phyloP scores from a whole-genome alignment of 2,329 filamentous ascomycete species.

The Ciborinia camelliae region DNA sequence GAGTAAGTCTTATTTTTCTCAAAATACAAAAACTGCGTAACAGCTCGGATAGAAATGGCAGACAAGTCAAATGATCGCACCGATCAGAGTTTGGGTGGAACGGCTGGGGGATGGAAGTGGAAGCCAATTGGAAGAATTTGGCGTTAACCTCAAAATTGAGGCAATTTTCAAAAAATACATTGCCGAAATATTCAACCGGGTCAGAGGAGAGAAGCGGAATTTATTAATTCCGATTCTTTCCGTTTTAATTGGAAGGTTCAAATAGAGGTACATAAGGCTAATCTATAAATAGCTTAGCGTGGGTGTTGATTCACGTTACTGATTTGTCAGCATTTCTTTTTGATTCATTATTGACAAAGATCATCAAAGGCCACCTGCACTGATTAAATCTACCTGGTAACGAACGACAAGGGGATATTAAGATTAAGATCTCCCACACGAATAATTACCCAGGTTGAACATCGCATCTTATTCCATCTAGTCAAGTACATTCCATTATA shows the following conservation, averaged over 20 bases:
- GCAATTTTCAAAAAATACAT: not conserved
- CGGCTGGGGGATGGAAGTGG: too few relatives aligned
- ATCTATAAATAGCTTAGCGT: not conserved
- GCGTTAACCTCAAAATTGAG: not conserved
- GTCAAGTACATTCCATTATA: not conserved
- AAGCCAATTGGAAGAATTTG: not conserved
- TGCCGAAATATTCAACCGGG: not conserved
- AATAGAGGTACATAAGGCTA: not conserved
- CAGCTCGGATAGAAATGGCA: constrained; percentile 11
- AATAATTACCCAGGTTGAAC: not conserved
- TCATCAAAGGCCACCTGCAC: constrained; percentile 5
- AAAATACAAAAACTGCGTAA: constrained; percentile 16
- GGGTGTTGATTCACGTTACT: rapidly evolving
- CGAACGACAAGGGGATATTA: not conserved
- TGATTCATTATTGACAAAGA: not conserved
- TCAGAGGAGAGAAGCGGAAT: not conserved
- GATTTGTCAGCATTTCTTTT: constrained; percentile 19
- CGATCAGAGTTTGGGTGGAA: constrained; percentile 19
- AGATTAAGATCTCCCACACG: not conserved
- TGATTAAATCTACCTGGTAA: not conserved
- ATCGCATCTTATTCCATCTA: not conserved
- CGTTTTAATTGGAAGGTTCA: constrained; percentile 1
- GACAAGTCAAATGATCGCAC: constrained; percentile 20
- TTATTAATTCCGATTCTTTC: constrained; percentile 12
- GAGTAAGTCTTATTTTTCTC: constrained; percentile 44